A percentile compares a stretch with the other conserved stretches of the same genome.
phyloP scores from a whole-genome alignment of 805 yeast species.

The Kluyveromyces lactis region DNA sequence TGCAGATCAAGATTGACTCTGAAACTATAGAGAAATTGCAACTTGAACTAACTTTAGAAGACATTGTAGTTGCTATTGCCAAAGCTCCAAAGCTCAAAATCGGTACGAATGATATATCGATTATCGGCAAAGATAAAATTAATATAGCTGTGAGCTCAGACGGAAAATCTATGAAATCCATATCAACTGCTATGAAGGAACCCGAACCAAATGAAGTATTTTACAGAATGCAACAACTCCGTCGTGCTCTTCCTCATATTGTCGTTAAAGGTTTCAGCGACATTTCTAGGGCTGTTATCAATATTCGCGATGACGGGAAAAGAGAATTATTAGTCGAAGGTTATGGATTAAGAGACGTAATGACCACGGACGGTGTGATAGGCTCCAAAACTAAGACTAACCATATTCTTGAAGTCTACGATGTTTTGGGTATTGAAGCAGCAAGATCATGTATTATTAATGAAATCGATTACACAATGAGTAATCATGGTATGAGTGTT shows the following conservation, averaged over 20 bases:
- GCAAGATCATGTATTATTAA: constrained; percentile 88
- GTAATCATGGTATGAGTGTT: constrained; percentile 98
- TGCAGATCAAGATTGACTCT: constrained; percentile 75
- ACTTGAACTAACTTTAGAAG: constrained; percentile 78
- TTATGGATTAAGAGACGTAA: constrained; percentile 89
- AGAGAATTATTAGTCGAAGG: constrained; percentile 96
- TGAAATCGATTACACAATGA: constrained; percentile 96
- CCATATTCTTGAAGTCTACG: constrained; percentile 82
- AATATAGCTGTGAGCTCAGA: constrained; percentile 51
- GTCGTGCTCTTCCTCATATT: constrained; percentile 76
- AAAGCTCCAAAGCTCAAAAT: constrained; percentile 88
- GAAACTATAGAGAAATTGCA: constrained; percentile 83
- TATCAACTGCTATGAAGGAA: constrained; percentile 34
- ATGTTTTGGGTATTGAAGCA: constrained; percentile 95
- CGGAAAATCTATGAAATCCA: constrained; percentile 34
- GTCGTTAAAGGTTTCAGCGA: constrained; percentile 91
- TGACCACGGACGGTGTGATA: constrained; percentile 95
- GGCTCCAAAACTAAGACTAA: constrained; percentile 84
- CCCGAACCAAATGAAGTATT: constrained; percentile 48
- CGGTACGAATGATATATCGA: constrained; percentile 57
- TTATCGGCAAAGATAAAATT: constrained; percentile 56
- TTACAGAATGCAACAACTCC: constrained; percentile 82
- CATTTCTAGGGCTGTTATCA: constrained; percentile 92
- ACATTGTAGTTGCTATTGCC: constrained; percentile 74
- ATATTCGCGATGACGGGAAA: constrained; percentile 75